Conservation (phyloP, 2,329 filamentous ascomycete species). For the Whalleya microplaca region DNA sequence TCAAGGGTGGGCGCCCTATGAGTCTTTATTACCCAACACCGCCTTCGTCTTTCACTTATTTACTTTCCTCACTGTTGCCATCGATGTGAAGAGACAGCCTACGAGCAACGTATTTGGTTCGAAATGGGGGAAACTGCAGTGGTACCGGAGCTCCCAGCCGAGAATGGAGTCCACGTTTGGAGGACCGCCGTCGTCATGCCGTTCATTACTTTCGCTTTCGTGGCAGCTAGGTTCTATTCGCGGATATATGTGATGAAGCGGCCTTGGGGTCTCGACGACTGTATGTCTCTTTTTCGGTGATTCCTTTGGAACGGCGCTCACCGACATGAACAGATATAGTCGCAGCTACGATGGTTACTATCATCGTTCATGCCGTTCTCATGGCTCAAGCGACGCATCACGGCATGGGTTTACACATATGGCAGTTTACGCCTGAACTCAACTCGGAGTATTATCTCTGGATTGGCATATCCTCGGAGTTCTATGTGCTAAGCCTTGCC, state of each 20-base stretch:
- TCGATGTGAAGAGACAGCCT: neutral
- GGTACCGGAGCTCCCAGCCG: conserved; percentile 29
- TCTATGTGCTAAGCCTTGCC: conserved; percentile 34
- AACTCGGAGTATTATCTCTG: conserved; percentile 37
- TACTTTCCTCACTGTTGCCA: neutral
- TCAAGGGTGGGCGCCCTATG: neutral
- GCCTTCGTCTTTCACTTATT: neutral
- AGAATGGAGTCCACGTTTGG: conserved; percentile 35
- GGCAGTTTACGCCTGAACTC: conserved; percentile 36
- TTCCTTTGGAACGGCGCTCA: conserved; percentile 11
- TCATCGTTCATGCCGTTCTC: conserved; percentile 31
- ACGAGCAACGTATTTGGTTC: neutral
- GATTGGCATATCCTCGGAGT: conserved; percentile 37
- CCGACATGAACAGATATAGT: conserved; percentile 29
- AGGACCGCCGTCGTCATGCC: conserved; percentile 34
- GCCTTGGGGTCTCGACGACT: conserved; percentile 31
- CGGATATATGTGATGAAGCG: conserved; percentile 26
- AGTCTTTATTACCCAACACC: neutral
- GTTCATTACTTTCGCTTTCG: conserved; percentile 34
- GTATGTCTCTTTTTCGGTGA: conserved; percentile 23
- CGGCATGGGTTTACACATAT: conserved; percentile 38
- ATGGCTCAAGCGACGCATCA: conserved; percentile 36
- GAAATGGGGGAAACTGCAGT: conserved; percentile 21
- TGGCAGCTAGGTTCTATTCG: conserved; percentile 34
- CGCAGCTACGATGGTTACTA: conserved; percentile 31